Percentiles rank a stretch among this genome's conserved stretches.
Conservation (phyloP, 2,329 filamentous ascomycete species). For the Rhexocercosporidium sp. region DNA sequence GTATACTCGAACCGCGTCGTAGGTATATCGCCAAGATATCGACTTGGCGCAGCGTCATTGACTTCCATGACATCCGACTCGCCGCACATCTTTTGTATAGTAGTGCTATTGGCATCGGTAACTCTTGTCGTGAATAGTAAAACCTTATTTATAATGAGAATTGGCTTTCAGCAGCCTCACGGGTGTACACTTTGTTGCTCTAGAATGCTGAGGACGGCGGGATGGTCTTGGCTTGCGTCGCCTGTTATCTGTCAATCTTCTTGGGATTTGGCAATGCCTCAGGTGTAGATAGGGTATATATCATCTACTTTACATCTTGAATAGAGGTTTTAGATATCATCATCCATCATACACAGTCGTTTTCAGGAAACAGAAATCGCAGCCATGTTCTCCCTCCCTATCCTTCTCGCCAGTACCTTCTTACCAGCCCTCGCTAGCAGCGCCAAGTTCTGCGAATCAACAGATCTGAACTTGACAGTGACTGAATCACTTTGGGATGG, state of each 20-base stretch:
- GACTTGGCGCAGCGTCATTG: slow-evolving; percentile 2
- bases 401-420: not conserved
- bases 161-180: not conserved
- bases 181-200: not conserved
- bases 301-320: too few relatives aligned
- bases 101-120: too few relatives aligned
- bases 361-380: too few relatives aligned
- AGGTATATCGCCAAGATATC: not conserved
- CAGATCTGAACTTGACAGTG: slow-evolving; percentile 3
- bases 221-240: not conserved
- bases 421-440: not conserved
- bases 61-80: not conserved
- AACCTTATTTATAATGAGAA: not conserved
- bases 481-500: slow-evolving; percentile 12
- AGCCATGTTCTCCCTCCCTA: slow-evolving; percentile 4
- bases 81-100: not conserved
- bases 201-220: not conserved
- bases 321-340: too few relatives aligned
- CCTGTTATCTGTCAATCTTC: not conserved
- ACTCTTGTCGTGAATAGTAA: too few relatives aligned
- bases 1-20: not conserved
- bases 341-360: too few relatives aligned
- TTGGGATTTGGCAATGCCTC: not conserved
- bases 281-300: too few relatives aligned
- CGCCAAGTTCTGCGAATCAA: slow-evolving; percentile 2